Base-by-base conservation (phyloP, 805 yeast genomes). In the Lipomyces chichibuensis region DNA sequence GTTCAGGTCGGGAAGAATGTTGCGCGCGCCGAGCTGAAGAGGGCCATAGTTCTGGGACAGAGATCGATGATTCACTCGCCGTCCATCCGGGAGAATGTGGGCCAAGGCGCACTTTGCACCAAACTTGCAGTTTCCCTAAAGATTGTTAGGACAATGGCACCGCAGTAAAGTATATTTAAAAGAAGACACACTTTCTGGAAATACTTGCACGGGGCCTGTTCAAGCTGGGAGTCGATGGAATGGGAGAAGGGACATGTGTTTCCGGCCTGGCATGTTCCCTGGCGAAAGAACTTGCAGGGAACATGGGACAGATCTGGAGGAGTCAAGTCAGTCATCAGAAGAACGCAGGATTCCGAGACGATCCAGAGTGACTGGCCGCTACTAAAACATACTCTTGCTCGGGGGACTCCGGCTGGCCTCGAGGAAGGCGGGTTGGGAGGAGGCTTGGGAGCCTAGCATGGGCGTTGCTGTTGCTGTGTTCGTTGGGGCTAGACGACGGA, bases 231-330 rank as follows among this genome's bases (percentile, higher is more conserved):
- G 64, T 88, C 90, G 61, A 85, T 75, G 58, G 89, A 83, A 77
- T 94, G 99, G 43, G 95, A 88, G 76, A 94, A 94, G 1, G 97
- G 97, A 77, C 99, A 94, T 0, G 94, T 83, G 61, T 81, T 82
- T 13, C 98, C 98, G 0, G 98, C 98, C 78, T 93, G 98, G 77
- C 99, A 94, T 20, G 90, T 86, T 0, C 98, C 98, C 77, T 93
- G 97, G 65, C 86, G 83, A 77, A 83, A 94, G 81, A 94, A 94
- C 80, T 94, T 94, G 78, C 99, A 94, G 2, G 99, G 99, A 37
- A 94, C 98, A 78, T 94, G 99, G 58, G 96, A 88, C 57, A 91
- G 84, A 74, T 90, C 92, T 80, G 79, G 78, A 59, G 60, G 58
- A 67, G 23, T 43, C 14, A 6, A 3, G 49, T 66, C 69, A 74